phyloP scores from a whole-genome alignment of 2,329 filamentous ascomycete species.

The Ambrosiella beaveri region DNA sequence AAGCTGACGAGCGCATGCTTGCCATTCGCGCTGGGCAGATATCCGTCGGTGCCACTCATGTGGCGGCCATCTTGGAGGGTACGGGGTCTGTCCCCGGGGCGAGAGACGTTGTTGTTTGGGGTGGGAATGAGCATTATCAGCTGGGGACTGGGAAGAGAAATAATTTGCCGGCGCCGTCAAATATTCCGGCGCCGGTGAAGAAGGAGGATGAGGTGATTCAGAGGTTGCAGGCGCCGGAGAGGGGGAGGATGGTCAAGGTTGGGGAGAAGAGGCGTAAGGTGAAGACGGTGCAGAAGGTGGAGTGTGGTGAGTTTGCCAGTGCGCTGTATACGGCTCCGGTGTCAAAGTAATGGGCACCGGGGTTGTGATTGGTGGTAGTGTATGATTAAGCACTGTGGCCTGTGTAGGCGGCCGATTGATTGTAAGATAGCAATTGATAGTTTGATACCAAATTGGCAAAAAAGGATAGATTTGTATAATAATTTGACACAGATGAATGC shows the following conservation, averaged over 20 bases:
- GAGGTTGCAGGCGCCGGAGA: slow-evolving; percentile 65
- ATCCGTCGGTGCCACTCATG: slow-evolving; percentile 64
- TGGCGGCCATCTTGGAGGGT: slow-evolving; percentile 69
- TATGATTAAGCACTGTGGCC: neutral
- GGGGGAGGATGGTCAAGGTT: slow-evolving; percentile 47
- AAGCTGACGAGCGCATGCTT: slow-evolving; percentile 44
- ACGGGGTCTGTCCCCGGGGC: slow-evolving; percentile 41
- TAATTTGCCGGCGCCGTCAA: slow-evolving; percentile 57
- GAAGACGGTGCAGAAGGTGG: slow-evolving; percentile 68
- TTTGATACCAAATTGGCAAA: no score
- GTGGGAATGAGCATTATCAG: slow-evolving; percentile 86
- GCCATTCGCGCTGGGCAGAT: slow-evolving; percentile 65
- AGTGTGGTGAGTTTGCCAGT: slow-evolving; percentile 69
- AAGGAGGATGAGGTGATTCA: slow-evolving; percentile 42
- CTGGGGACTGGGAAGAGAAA: slow-evolving; percentile 79
- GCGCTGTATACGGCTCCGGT: slow-evolving; percentile 53
- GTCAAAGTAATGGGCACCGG: neutral
- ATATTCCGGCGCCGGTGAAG: slow-evolving; percentile 58
- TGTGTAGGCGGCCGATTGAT: neutral
- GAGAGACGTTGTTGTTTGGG: slow-evolving; percentile 81
- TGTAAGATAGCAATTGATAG: no score
- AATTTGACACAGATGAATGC: no score
- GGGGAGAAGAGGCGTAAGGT: slow-evolving; percentile 47
- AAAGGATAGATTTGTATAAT: no score
- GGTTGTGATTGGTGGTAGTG: neutral